Base-by-base conservation (phyloP, 495 filamentous ascomycete genomes). In the Penicillium taxi region DNA sequence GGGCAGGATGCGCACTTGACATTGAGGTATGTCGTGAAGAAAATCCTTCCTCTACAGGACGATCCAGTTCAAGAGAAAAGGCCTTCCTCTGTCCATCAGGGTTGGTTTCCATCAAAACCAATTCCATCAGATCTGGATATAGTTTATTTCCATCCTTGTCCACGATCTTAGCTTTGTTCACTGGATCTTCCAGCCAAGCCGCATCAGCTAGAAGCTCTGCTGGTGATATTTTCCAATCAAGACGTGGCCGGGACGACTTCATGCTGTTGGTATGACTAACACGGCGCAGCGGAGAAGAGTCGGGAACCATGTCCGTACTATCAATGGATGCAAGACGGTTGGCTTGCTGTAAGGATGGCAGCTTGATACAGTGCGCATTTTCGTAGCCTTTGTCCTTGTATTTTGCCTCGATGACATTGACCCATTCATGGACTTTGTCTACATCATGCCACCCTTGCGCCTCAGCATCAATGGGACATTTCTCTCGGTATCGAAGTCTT, bases 191-290 rank as follows among this genome's bases (percentile, higher is more conserved):
- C 27, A 87, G 64, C 89, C 89, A 96, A 41, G 82, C 80, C 8
- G 78, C 68, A 60, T 96, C 89, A 1, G 86, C 84, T 14, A 96
- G 61, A 48, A 93, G 72, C 45, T 94, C 88, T 29, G 80, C 77
- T 0, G 87, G 82, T 26, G 76, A 73, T 7, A 84, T 75, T 2
- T 67, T 68, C 88, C 89, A 94, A 41, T 90, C 86, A n/a, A 81
- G 73, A 22, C 80, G 72, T 6, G 77, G 75, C 27, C 84, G 67
- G 47, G 72, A 77, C 1, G 72, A 57, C 38, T 81, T 82, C 23
- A 56, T 47, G 15, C 55, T 60, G 28, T 55, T 62, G 24, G 63
- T 54, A 21, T 51, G 58, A 13, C 52, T 67, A 11, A 52, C 48
- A 20, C 49, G 58, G 26, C 54, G 48, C 23, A 61, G 26, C n/a